Conservation (phyloP, 805 yeast species). For the Cyberlindnera petersonii region DNA sequence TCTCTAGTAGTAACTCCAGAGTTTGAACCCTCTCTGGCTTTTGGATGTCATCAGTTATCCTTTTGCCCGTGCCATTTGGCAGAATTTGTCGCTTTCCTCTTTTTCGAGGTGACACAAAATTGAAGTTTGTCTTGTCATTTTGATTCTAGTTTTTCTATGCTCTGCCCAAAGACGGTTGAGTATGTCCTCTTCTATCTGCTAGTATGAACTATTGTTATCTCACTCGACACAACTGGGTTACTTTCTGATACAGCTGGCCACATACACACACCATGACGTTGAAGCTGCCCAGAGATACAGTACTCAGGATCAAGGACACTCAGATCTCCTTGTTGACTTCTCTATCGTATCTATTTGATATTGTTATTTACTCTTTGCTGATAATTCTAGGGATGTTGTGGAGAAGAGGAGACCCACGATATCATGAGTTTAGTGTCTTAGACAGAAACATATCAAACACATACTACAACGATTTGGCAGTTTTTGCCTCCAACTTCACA, state of each 20-base stretch:
- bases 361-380: conserved; percentile 25
- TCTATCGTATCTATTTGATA: conserved; percentile 31
- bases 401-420: conserved; percentile 35
- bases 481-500: conserved; percentile 31
- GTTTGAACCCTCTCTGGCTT: too few relatives aligned
- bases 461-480: conserved; percentile 31
- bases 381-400: conserved; percentile 24
- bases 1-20: too few relatives aligned
- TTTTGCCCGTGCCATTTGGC: background rate
- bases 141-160: too few relatives aligned
- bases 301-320: conserved; percentile 24
- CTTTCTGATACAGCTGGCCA: too few relatives aligned
- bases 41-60: too few relatives aligned
- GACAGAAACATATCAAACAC: conserved; percentile 33
- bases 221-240: too few relatives aligned
- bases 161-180: too few relatives aligned
- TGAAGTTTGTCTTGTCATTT: too few relatives aligned
- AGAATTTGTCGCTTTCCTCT: too few relatives aligned
- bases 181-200: too few relatives aligned
- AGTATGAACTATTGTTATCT: too few relatives aligned
- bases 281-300: conserved; percentile 21
- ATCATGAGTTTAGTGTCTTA: conserved; percentile 37
- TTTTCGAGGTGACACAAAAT: conserved; percentile 4
- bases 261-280: background rate
- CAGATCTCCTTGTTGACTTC: conserved; percentile 29